Evolutionary conservation across 345 rosid species (phyloP).

Genomic region (Bruguiera sexangula): DNA sequence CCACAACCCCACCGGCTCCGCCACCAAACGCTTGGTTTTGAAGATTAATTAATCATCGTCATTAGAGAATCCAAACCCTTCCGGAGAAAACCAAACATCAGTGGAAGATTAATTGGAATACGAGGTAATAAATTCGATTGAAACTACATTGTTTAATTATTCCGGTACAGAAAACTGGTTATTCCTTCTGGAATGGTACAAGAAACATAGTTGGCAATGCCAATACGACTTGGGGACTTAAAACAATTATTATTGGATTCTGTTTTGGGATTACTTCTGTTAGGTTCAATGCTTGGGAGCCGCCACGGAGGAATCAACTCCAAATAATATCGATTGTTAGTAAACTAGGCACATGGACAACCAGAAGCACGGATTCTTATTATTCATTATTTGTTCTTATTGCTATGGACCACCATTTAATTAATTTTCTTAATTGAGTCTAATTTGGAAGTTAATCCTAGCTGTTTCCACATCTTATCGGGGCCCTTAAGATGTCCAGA

Average conservation of each 20-base stretch:
- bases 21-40: too few species aligned
- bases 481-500: constrained; percentile 10
- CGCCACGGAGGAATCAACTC: constrained; percentile 20
- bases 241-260: constrained; percentile 14
- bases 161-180: constrained; percentile 2
- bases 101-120: too few species aligned
- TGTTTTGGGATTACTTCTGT: constrained; percentile 1
- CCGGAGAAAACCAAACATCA: too few species aligned
- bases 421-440: neutral
- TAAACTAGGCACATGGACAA: constrained; percentile 11
- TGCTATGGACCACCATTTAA: constrained; percentile 19
- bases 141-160: neutral
- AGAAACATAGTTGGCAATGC: constrained; percentile 6
- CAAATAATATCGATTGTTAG: constrained; percentile 18
- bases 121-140: too few species aligned
- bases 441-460: constrained; percentile 4
- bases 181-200: neutral
- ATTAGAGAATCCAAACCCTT: too few species aligned
- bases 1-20: neutral
- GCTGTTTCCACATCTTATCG: constrained; percentile 26
- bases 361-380: neutral
- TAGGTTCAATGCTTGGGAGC: constrained; percentile 33
- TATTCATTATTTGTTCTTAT: neutral
- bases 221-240: constrained; percentile 14
- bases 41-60: too few species aligned